Evolutionary conservation across 1,139 yeast species (phyloP), one percentile per base, ranked within the genome.

Genomic region (Magnusiomyces tetraspermus): DNA sequence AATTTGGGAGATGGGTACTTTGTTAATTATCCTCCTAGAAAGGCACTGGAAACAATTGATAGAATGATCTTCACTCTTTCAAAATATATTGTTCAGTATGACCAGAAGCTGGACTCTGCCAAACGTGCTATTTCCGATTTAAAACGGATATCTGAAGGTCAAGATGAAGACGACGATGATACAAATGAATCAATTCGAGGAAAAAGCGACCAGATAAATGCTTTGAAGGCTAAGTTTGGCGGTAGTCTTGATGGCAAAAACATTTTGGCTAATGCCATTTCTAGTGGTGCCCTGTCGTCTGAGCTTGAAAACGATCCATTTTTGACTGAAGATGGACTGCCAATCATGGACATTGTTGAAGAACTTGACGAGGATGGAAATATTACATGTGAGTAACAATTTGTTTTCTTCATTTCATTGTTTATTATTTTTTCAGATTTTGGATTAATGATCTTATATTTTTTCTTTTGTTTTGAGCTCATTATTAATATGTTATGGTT

Each of bases 351-450:
- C 54, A 89, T 89, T 23, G 76, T 83, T 51, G 97, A 90, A 63
- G 89, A 85, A 53, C 68, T 90, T 44, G 96, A 89, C 65, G 95
- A 85, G 0, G 81, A 85, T 13, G 96, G 82, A 0, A 80, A 84
- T 57, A 74, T 88, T 0, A 63, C 83, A 0, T 60, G 54, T 51
- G 19, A 40, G 59, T 54, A 38, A 36, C 48, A n/a, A n/a, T 33
- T 33, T 33, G 38, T 33, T 33, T 33, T 15, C 11, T 28, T 28
- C 6, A 8, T 28, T 28, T 8, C 33, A 28, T 22, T 41, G 21
- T 13, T 8, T 33, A 11, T 8, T 33, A 4, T 3, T 22, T 23
- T 15, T 41, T 41, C 17, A 23, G 23, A 23, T 15, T n/a, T 5
- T 37, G 26, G 17, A 19, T 36, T 15, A 19, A 5, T 33, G 10